Base-by-base conservation (phyloP, 1,284 basidiomycete species). In the Irpex rosettiformis region DNA sequence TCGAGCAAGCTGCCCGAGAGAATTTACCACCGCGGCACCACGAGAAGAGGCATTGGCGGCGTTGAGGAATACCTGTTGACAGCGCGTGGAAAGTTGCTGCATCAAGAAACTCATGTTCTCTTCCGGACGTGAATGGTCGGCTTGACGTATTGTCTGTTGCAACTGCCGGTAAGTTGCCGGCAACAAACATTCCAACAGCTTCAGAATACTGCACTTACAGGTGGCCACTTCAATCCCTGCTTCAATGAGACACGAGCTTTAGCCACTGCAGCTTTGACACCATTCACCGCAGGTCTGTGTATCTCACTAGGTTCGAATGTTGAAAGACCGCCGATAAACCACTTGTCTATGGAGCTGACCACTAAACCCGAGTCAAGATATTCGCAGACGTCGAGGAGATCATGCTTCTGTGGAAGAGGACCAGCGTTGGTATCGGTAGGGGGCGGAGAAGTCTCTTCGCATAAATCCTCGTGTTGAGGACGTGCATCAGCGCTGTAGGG, bases 341-440 rank as follows among this genome's bases (percentile, higher is more conserved):
- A 93, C 63, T 79, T 79, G 75, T 92, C 89, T 72, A 93, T 82
- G 54, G 79, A 73, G 70, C 88, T 91, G 51, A 77, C 75, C 58
- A 80, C 76, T 52, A 93, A 79, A 53, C 90, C 88, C 49, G 83
- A 82, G 65, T 83, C 84, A 65, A 93, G 76, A 70, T 93, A 93
- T 63, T 85, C 83, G 69, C 89, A 89, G 54, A 89, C 91, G 76
- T 91, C 88, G 57, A 93, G 76, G 61, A 88, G 80, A 70, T 93
- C 91, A 68, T 90, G 85, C 56, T 82, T 82, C 58, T 84, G 78
- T 51, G 78, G 76, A 63, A 73, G 69, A 51, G 75, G 43, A 43
- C 75, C 74, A 4, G 65, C 63, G 28, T 68, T 59, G 13, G 70
- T 64, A 57, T 69, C 72, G 47, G 66, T 66, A 56, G 62, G 65